phyloP scores from a whole-genome alignment of 2,329 filamentous ascomycete species.

The Westerdykella sp. region DNA sequence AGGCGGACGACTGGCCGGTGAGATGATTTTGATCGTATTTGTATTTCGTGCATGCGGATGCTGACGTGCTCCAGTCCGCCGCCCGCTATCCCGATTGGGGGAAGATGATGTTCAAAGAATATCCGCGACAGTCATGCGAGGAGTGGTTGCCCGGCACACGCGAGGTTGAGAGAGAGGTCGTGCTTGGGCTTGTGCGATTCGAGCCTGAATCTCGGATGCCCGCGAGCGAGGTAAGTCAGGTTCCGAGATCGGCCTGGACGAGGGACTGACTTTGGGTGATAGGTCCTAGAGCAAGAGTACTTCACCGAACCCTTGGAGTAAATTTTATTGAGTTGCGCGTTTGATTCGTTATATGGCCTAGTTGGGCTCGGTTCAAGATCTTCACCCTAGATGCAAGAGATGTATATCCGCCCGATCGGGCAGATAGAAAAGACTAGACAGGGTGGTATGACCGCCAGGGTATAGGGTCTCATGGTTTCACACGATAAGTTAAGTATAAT shows the following conservation, averaged over 20 bases:
- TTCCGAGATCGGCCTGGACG: not conserved
- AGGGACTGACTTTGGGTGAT: not conserved
- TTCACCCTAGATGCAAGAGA: no score
- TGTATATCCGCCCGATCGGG: no score
- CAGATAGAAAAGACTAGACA: no score
- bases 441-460: no score
- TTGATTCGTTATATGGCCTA: no score
- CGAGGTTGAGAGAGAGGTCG: constrained; percentile 56
- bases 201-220: constrained; percentile 62
- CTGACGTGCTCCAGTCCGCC: constrained; percentile 49
- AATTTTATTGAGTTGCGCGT: no score
- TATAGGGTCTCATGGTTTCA: no score
- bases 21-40: constrained; percentile 15
- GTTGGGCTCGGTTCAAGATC: no score
- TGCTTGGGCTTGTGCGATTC: constrained; percentile 64
- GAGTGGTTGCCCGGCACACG: constrained; percentile 60
- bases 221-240: constrained; percentile 52
- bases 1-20: constrained; percentile 73
- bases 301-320: constrained; percentile 6
- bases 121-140: constrained; percentile 62
- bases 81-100: constrained; percentile 74
- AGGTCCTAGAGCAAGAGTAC: constrained; percentile 28
- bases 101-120: constrained; percentile 72
- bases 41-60: not conserved
- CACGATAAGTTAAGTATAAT: no score